Percentiles rank a stretch among this genome's conserved stretches.
phyloP scores from a whole-genome alignment of 139 green algal genomes.

The Ostreobium quekettii region DNA sequence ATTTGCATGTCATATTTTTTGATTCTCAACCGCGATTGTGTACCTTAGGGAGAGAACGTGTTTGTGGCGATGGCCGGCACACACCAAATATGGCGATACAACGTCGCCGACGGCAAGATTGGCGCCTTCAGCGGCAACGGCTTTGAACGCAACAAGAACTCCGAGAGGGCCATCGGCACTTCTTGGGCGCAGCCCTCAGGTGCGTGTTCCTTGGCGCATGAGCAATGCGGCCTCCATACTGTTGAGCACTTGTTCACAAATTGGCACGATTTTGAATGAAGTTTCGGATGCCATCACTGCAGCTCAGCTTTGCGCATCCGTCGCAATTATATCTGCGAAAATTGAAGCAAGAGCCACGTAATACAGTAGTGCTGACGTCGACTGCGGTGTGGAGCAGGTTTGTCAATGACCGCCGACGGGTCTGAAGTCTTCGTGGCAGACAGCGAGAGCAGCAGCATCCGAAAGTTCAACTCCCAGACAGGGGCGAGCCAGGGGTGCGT shows the following conservation, averaged over 20 bases:
- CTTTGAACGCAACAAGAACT: conserved; percentile 68
- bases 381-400: too few relatives aligned
- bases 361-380: too few relatives aligned
- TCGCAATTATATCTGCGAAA: too few relatives aligned
- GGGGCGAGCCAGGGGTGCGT: conserved; percentile 33
- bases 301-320: too few relatives aligned
- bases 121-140: conserved; percentile 50
- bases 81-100: conserved; percentile 65
- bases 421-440: conserved; percentile 36
- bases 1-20: too few relatives aligned
- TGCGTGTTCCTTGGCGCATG: conserved; percentile 37
- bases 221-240: too few relatives aligned
- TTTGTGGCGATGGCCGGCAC: conserved; percentile 37
- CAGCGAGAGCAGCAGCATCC: conserved; percentile 58
- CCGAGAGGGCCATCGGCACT: conserved; percentile 29
- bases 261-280: too few relatives aligned
- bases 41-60: conserved; percentile 3
- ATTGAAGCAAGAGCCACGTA: too few relatives aligned
- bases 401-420: background rate
- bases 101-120: conserved; percentile 25
- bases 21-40: too few relatives aligned
- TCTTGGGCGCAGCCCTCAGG: conserved; percentile 65
- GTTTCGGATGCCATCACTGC: too few relatives aligned
- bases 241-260: too few relatives aligned
- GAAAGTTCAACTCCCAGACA: conserved; percentile 41